Evolutionary conservation across 257 asterid species (phyloP).

Genomic region (Petunia secreta): DNA sequence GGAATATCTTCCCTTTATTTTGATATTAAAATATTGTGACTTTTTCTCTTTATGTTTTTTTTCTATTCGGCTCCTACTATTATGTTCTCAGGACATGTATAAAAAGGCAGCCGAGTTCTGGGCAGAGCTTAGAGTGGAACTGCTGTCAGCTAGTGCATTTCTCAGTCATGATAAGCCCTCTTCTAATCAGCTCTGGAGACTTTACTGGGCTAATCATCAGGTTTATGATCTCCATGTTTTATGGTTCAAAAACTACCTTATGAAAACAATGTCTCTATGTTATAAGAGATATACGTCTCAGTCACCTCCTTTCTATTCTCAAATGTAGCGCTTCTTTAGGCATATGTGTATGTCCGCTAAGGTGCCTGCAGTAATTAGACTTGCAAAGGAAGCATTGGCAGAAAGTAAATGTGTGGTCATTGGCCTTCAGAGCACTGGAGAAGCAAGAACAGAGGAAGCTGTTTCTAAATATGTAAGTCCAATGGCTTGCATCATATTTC

Average conservation of each 20-base stretch:
- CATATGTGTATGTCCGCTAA: conserved; percentile 98
- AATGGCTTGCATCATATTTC: conserved; percentile 26
- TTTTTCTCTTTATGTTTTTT: not conserved
- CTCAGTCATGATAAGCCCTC: conserved; percentile 61
- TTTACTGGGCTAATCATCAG: conserved; percentile 99
- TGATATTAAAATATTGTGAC: not conserved
- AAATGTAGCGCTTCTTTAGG: conserved; percentile 89
- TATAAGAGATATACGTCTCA: conserved; percentile 3
- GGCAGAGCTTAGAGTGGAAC: conserved; percentile 87
- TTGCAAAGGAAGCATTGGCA: conserved; percentile 76
- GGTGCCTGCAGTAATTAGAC: conserved; percentile 91
- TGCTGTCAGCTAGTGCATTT: conserved; percentile 71
- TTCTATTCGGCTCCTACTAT: not conserved
- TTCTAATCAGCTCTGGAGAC: conserved; percentile 86
- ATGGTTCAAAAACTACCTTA: conserved; percentile 18
- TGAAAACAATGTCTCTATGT: conserved; percentile 29
- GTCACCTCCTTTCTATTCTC: conserved; percentile 31
- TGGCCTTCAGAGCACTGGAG: conserved; percentile 99
- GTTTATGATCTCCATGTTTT: conserved; percentile 43
- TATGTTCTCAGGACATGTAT: conserved; percentile 76
- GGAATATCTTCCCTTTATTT: not conserved
- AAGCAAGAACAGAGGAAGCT: conserved; percentile 97
- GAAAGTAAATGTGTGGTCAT: conserved; percentile 84
- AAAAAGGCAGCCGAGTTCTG: conserved; percentile 86
- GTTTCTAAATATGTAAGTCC: conserved; percentile 84